These are phyloP conservation scores for Pyronema omphalodes DNA, from an alignment of 495 filamentous ascomycete species.

Conservation along the genomic window DNA sequence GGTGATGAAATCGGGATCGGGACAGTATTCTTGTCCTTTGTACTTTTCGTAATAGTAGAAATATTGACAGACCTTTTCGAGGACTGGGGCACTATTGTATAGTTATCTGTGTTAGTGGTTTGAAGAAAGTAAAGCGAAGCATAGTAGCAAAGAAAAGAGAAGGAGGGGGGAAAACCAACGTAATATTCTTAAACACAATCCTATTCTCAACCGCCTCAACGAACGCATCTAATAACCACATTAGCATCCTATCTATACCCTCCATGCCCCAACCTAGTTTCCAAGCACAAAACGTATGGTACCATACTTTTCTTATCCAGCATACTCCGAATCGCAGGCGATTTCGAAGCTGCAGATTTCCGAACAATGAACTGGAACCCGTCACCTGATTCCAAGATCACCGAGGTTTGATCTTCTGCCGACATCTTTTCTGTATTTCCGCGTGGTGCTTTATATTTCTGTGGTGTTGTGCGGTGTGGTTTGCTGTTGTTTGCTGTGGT, in stretches of 20 bases:
- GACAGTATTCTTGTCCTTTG: slow-evolving; percentile 53
- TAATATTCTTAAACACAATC: slow-evolving; percentile 25
- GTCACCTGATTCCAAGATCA: slow-evolving; percentile 74
- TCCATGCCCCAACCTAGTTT: background rate
- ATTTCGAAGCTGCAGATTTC: slow-evolving; percentile 49
- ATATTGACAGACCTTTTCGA: slow-evolving; percentile 86
- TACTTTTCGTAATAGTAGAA: slow-evolving; percentile 78
- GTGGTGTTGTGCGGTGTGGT: no score
- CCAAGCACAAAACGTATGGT: no score
- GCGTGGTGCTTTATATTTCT: no score
- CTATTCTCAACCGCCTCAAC: slow-evolving; percentile 20
- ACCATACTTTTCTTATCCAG: slow-evolving; percentile 59
- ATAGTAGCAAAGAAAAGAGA: no score
- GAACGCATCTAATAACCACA: slow-evolving; percentile 13
- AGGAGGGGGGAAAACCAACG: slow-evolving; percentile 2
- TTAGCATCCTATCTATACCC: no score
- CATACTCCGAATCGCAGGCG: slow-evolving; percentile 68
- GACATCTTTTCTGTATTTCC: no score
- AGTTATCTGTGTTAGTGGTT: background rate
- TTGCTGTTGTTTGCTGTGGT: no score
- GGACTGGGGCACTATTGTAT: slow-evolving; percentile 45
- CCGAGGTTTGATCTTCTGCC: slow-evolving; percentile 35
- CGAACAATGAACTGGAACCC: slow-evolving; percentile 76
- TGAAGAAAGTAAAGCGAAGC: no score
- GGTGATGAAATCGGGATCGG: slow-evolving; percentile 74